These are phyloP conservation scores for Hypoxylon sp. DNA, from an alignment of 2,329 filamentous ascomycete genomes.

Conservation along the genomic window DNA sequence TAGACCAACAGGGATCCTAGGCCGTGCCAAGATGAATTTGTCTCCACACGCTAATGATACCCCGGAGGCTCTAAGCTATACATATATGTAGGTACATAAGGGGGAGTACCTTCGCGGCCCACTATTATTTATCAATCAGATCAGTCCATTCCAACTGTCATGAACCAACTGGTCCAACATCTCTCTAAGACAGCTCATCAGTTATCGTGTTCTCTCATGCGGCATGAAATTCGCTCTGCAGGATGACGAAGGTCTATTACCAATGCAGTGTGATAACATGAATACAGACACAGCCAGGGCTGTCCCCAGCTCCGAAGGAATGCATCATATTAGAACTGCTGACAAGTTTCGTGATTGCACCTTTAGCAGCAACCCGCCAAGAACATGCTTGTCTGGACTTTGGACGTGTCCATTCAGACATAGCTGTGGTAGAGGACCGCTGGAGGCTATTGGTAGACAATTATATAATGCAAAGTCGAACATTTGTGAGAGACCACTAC, in stretches of 20 bases:
- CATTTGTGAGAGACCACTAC: constrained; percentile 14
- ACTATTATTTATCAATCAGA: constrained; percentile 33
- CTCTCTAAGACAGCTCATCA: constrained; percentile 24
- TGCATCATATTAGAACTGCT: constrained; percentile 20
- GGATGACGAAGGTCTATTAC: constrained; percentile 1
- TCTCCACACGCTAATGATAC: constrained; percentile 44
- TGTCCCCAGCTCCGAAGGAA: constrained; percentile 14
- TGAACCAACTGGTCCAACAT: constrained; percentile 28
- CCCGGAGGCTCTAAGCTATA: constrained; percentile 41
- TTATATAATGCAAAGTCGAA: constrained; percentile 26
- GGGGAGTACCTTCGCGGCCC: constrained; percentile 17
- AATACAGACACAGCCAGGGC: constrained; percentile 17
- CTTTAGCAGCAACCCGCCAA: constrained; percentile 11
- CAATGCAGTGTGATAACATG: constrained; percentile 28
- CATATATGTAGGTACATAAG: constrained; percentile 22
- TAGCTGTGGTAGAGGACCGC: constrained; percentile 34
- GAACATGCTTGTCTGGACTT: constrained; percentile 10
- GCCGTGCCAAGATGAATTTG: constrained; percentile 29
- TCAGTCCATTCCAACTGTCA: constrained; percentile 9
- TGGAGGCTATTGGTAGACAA: constrained; percentile 25
- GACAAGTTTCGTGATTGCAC: constrained; percentile 10
- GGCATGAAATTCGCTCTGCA: constrained; percentile 14
- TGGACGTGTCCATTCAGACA: constrained; percentile 5
- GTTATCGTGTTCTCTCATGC: constrained; percentile 9
- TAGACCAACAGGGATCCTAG: constrained; percentile 33